A percentile compares a stretch with the other conserved stretches of the same genome.
Conservation (phyloP, 23 red algal species). For the Rhodosorus marinus region DNA sequence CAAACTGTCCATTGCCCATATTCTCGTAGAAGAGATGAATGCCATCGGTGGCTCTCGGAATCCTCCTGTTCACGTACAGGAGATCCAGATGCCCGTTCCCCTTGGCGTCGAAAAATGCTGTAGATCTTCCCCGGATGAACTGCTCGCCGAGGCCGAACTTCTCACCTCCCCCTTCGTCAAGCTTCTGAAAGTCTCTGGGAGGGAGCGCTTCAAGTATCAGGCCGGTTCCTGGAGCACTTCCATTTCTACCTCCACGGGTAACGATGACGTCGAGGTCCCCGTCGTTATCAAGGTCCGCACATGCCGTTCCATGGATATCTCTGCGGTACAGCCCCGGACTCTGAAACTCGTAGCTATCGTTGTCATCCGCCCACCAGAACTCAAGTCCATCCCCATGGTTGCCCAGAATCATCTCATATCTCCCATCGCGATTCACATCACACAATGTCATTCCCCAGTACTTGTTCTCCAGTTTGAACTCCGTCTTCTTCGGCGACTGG, state of each 20-base stretch:
- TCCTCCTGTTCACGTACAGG: background rate
- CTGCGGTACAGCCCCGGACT: background rate
- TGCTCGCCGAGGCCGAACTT: background rate
- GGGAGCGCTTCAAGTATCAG: no score
- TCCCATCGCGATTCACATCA: no score
- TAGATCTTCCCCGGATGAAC: background rate
- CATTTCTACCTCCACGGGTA: background rate
- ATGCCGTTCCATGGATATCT: background rate
- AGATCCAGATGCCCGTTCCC: background rate
- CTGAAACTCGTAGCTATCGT: no score
- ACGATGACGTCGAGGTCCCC: background rate
- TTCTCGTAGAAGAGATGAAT: slow-evolving; percentile 29
- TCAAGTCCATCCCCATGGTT: no score
- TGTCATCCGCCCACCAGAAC: no score
- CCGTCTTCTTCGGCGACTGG: no score
- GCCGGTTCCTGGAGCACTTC: background rate
- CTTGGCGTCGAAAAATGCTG: background rate
- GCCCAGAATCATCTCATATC: no score
- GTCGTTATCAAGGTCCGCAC: background rate
- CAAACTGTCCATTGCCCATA: background rate
- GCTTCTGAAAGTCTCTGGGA: no score
- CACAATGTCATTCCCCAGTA: no score
- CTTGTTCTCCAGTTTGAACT: no score
- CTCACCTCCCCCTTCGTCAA: no score
- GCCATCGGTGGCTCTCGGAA: no score